Evolutionary conservation across 306 rosid genomes (phyloP).

Genomic region (Astragalus glycyphyllos): DNA sequence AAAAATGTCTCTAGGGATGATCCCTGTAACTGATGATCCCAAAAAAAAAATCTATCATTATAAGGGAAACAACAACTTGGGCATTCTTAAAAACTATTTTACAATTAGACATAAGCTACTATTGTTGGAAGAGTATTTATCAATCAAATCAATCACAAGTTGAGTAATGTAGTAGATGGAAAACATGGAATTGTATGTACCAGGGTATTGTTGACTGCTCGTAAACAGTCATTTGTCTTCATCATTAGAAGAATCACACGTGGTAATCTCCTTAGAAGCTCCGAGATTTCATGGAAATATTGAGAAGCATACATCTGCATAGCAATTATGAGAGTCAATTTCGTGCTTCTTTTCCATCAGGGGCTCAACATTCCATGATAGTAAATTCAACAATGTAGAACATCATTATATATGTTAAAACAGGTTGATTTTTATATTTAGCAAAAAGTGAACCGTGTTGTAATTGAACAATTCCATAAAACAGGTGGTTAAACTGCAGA

Average conservation of each 20-base stretch:
- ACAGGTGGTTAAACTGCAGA: constrained; percentile 31
- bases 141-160: constrained; percentile 25
- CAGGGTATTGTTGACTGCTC: constrained; percentile 87
- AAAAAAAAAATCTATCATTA: constrained; percentile 11
- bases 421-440: constrained; percentile 25
- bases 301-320: constrained; percentile 93
- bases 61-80: constrained; percentile 11
- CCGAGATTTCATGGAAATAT: constrained; percentile 87
- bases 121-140: constrained; percentile 35
- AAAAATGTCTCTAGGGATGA: constrained; percentile 85
- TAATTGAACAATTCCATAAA: constrained; percentile 30
- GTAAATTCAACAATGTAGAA: constrained; percentile 27
- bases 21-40: constrained; percentile 72
- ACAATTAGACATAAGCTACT: constrained; percentile 35
- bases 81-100: constrained; percentile 27
- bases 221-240: constrained; percentile 96
- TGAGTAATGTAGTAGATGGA: constrained; percentile 32
- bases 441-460: constrained; percentile 15
- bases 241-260: constrained; percentile 93
- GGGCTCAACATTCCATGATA: constrained; percentile 16
- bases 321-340: constrained; percentile 44
- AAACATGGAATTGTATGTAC: constrained; percentile 54
- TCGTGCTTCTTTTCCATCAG: constrained; percentile 30
- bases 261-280: constrained; percentile 90
- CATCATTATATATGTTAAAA: constrained; percentile 11